Conservation (phyloP, 805 yeast species). For the Lipomyces yamadae region DNA sequence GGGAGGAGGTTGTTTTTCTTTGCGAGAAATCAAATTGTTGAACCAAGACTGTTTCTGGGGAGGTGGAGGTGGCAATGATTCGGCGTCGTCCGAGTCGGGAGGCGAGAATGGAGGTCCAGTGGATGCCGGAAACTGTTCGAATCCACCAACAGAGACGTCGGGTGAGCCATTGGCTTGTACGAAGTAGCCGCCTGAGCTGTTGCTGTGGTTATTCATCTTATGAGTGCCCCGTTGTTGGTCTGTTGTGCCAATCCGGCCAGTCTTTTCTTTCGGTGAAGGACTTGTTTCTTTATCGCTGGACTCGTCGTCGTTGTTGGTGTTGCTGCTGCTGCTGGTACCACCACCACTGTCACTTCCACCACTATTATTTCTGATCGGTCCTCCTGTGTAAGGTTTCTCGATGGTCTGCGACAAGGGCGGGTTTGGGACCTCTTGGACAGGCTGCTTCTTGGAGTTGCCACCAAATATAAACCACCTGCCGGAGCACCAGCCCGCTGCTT, state of each 20-base stretch:
- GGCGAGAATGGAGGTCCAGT: constrained; percentile 28
- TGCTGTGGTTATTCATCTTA: not conserved
- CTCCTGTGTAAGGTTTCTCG: not conserved
- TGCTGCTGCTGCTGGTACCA: constrained; percentile 11
- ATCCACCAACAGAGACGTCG: constrained; percentile 9
- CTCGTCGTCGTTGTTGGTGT: not conserved
- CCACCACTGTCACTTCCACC: constrained; percentile 23
- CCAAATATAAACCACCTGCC: constrained; percentile 10
- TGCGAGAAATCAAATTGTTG: constrained; percentile 20
- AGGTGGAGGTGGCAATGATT: constrained; percentile 7
- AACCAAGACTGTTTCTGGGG: constrained; percentile 27
- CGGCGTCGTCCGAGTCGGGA: constrained; percentile 32
- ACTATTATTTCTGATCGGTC: not conserved
- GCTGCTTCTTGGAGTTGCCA: constrained; percentile 3
- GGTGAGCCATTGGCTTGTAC: not conserved
- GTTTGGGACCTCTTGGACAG: not conserved
- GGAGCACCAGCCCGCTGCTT: constrained; percentile 9
- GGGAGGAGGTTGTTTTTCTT: constrained; percentile 13
- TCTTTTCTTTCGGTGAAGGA: constrained; percentile 9
- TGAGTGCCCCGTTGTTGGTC: not conserved
- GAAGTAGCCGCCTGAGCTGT: constrained; percentile 18
- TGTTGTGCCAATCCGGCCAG: not conserved
- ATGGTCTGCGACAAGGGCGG: not conserved
- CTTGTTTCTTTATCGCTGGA: constrained; percentile 12
- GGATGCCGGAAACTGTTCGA: constrained; percentile 36